These are phyloP conservation scores for Salix suchowensis DNA, from an alignment of 345 rosid species.

Conservation along the genomic window DNA sequence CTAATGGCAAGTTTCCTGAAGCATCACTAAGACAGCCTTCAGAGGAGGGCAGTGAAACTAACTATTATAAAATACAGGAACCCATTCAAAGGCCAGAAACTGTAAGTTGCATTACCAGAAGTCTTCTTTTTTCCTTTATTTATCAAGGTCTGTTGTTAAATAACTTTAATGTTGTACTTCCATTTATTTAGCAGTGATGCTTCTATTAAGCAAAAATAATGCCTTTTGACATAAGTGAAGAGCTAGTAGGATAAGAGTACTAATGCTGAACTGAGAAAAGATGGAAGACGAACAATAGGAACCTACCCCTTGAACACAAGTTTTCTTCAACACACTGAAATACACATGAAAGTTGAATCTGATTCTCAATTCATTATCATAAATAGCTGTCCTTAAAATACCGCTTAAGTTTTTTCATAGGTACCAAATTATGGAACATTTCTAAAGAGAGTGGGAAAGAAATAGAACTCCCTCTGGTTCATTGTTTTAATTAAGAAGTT, in stretches of 20 bases:
- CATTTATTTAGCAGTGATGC: background rate
- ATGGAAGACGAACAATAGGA: background rate
- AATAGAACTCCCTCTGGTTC: background rate
- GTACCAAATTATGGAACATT: background rate
- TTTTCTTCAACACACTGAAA: background rate
- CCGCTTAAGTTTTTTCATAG: background rate
- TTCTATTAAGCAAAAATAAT: background rate
- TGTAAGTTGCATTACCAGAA: conserved; percentile 48
- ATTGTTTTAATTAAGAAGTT: background rate
- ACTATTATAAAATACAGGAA: conserved; percentile 30
- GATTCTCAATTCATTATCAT: background rate
- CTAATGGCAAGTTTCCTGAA: conserved; percentile 28
- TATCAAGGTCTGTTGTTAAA: background rate
- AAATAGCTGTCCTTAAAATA: background rate
- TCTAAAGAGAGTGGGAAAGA: background rate
- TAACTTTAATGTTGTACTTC: background rate
- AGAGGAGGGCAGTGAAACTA: conserved; percentile 22
- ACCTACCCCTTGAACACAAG: background rate
- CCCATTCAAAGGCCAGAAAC: conserved; percentile 40
- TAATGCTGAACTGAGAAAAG: background rate
- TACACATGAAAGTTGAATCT: background rate
- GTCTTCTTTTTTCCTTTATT: background rate
- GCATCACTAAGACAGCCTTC: conserved; percentile 14
- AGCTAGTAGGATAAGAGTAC: background rate
- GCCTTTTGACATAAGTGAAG: background rate